phyloP scores from a whole-genome alignment of 1,284 basidiomycete genomes.

The Sanghuangporus sanghuang region DNA sequence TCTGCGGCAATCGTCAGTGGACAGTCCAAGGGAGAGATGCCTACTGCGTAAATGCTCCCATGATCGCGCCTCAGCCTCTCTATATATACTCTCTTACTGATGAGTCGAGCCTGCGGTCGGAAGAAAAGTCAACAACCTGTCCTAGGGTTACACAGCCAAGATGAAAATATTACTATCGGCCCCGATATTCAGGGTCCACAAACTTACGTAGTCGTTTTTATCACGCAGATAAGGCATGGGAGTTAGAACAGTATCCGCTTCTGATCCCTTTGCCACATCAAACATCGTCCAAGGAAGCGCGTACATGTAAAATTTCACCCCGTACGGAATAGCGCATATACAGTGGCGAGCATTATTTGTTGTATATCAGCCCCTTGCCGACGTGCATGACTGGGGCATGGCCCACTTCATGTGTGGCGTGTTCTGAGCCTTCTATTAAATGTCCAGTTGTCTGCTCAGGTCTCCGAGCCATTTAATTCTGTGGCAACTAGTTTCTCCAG shows the following conservation, averaged over 20 bases:
- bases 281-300: neutral
- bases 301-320: conserved; percentile 8
- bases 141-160: neutral
- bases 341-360: neutral
- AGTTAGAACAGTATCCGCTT: neutral
- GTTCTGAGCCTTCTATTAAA: neutral
- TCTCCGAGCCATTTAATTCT: neutral
- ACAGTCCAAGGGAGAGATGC: neutral
- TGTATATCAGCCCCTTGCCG: neutral
- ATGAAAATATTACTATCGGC: conserved; percentile 1
- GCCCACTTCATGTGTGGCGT: neutral
- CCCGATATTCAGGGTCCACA: neutral
- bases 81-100: neutral
- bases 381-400: neutral
- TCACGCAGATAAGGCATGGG: neutral
- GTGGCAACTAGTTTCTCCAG: conserved; percentile 7
- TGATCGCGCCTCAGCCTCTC: neutral
- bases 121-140: neutral
- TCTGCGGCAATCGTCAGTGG: neutral
- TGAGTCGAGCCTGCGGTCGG: neutral
- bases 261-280: neutral
- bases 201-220: neutral
- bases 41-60: neutral
- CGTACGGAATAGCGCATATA: neutral
- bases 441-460: neutral